These are phyloP conservation scores for Hypoxylon perforatum DNA, from an alignment of 495 filamentous ascomycete species.

Conservation along the genomic window DNA sequence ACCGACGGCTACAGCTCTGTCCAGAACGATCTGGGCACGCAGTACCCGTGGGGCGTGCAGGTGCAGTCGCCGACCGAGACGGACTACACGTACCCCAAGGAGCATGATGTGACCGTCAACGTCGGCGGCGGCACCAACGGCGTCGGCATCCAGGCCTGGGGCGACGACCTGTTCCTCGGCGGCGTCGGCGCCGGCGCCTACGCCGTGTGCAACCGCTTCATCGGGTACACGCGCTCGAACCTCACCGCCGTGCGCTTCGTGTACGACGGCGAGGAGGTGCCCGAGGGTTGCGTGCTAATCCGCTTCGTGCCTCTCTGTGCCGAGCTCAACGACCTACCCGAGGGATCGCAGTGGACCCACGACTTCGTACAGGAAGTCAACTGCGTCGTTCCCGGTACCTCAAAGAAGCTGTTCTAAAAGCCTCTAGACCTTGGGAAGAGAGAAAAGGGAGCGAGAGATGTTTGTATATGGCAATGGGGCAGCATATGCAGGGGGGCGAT, in stretches of 20 bases:
- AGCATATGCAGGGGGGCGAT: not conserved
- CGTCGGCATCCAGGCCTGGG: not conserved
- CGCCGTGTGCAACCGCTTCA: slow-evolving; percentile 21
- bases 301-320: slow-evolving; percentile 23
- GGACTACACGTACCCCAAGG: slow-evolving; percentile 26
- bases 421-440: not conserved
- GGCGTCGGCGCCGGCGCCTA: slow-evolving; percentile 16
- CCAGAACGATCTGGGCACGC: slow-evolving; percentile 31
- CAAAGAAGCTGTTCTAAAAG: not conserved
- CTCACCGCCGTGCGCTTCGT: slow-evolving; percentile 23
- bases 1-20: slow-evolving; percentile 15
- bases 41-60: slow-evolving; percentile 35
- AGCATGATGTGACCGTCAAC: slow-evolving; percentile 35
- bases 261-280: slow-evolving; percentile 31
- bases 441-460: not conserved
- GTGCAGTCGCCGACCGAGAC: slow-evolving; percentile 14
- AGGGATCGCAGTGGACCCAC: slow-evolving; percentile 12
- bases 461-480: too few relatives aligned
- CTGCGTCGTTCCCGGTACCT: slow-evolving; percentile 11
- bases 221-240: slow-evolving; percentile 14
- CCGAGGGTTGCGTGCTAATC: slow-evolving; percentile 18
- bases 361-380: slow-evolving; percentile 34
- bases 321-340: slow-evolving; percentile 15
- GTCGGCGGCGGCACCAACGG: slow-evolving; percentile 28
- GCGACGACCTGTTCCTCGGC: slow-evolving; percentile 1